A percentile compares a stretch with the other conserved stretches of the same genome.
Evolutionary conservation across 768 basidiomycete species (phyloP).

Genomic region (Termitomyces sp.): DNA sequence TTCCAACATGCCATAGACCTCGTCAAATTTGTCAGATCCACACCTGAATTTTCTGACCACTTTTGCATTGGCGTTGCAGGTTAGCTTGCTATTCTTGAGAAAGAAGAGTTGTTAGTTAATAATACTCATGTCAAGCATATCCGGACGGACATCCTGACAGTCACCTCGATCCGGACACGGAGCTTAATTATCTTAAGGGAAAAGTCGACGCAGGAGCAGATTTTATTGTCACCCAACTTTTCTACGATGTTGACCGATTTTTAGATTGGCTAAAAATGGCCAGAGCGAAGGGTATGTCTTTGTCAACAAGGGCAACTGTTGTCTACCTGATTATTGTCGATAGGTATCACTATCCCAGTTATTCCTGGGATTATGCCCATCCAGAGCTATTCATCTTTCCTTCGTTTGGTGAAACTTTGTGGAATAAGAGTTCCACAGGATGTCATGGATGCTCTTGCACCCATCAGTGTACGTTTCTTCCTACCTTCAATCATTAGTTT

Average conservation of each 20-base stretch:
- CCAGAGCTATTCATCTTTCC: constrained; percentile 92
- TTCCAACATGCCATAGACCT: constrained; percentile 86
- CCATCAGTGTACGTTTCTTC: constrained; percentile 58
- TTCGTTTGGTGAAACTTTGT: constrained; percentile 85
- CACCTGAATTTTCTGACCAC: constrained; percentile 68
- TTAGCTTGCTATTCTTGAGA: constrained; percentile 21
- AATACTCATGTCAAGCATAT: constrained; percentile 51
- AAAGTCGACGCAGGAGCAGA: constrained; percentile 96
- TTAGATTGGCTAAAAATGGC: constrained; percentile 72
- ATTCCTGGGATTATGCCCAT: constrained; percentile 98
- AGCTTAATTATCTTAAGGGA: constrained; percentile 66
- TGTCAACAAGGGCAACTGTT: not conserved
- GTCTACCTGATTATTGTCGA: not conserved
- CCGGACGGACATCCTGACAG: constrained; percentile 83
- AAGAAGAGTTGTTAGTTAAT: not conserved
- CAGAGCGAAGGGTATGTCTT: constrained; percentile 57
- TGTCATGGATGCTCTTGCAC: constrained; percentile 61
- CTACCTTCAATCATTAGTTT: not conserved
- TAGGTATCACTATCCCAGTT: constrained; percentile 86
- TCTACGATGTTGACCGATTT: constrained; percentile 93
- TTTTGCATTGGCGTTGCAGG: constrained; percentile 97
- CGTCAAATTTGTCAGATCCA: constrained; percentile 81
- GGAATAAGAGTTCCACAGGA: constrained; percentile 67
- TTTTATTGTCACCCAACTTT: constrained; percentile 93
- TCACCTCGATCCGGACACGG: constrained; percentile 47